phyloP scores from a whole-genome alignment of 2,329 filamentous ascomycete species.

The Arthrinium phaeospermum region DNA sequence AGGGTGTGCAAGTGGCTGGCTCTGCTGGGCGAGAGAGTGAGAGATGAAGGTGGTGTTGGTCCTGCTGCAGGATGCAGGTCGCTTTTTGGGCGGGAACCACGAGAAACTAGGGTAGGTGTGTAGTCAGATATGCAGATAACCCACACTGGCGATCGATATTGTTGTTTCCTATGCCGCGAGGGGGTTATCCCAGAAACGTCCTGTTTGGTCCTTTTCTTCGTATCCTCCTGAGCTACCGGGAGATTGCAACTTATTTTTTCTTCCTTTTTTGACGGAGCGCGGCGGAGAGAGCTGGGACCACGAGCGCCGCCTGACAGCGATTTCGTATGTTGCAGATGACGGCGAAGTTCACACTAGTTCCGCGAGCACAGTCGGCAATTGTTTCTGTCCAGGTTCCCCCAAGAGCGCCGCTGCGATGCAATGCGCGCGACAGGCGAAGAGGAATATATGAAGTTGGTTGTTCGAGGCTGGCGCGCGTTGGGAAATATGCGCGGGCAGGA shows the following conservation, averaged over 20 bases:
- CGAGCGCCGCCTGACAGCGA: background rate
- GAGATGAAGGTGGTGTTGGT: slow-evolving; percentile 15
- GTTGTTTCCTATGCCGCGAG: slow-evolving; percentile 9
- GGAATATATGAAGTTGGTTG: background rate
- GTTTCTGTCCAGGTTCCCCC: background rate
- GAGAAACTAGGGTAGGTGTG: background rate
- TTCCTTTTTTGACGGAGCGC: background rate
- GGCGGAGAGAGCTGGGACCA: background rate
- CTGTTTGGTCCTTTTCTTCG: slow-evolving; percentile 5
- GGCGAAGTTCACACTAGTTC: slow-evolving; percentile 4
- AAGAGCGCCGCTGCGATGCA: background rate
- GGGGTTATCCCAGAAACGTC: background rate
- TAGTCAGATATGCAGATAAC: slow-evolving; percentile 14
- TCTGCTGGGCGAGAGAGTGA: background rate
- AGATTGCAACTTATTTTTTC: background rate
- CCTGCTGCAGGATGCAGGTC: slow-evolving; percentile 7
- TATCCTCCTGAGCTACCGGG: background rate
- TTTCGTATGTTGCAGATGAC: background rate
- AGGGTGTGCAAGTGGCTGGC: slow-evolving; percentile 7
- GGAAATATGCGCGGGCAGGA: background rate
- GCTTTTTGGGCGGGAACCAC: slow-evolving; percentile 15
- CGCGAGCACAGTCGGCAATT: background rate
- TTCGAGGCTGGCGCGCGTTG: background rate
- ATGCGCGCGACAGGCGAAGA: slow-evolving; percentile 14
- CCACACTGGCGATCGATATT: slow-evolving; percentile 15